phyloP scores from a whole-genome alignment of 495 filamentous ascomycete species.

The Talaromyces ruber region DNA sequence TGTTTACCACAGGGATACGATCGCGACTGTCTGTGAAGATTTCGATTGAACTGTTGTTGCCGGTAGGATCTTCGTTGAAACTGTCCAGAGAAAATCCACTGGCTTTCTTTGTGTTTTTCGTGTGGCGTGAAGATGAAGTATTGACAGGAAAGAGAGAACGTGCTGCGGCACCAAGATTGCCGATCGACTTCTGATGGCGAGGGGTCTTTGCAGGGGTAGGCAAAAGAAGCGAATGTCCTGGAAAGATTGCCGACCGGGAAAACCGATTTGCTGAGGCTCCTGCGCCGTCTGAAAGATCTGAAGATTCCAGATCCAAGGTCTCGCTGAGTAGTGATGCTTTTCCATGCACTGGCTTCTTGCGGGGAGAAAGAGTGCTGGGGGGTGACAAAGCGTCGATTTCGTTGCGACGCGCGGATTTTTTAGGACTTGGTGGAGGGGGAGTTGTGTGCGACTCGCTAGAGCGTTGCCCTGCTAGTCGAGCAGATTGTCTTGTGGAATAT shows the following conservation, averaged over 20 bases:
- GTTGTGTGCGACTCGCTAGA: conserved; percentile 24
- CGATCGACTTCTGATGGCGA: conserved; percentile 54
- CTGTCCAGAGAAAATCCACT: conserved; percentile 62
- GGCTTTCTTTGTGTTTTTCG: conserved; percentile 45
- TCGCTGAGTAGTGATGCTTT: neutral
- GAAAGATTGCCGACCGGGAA: conserved; percentile 14
- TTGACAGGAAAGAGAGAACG: conserved; percentile 67
- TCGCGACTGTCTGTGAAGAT: conserved; percentile 91
- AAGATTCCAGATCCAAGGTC: conserved; percentile 7
- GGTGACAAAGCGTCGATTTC: conserved; percentile 6
- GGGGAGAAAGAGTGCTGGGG: conserved; percentile 28
- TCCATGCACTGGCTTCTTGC: conserved; percentile 34
- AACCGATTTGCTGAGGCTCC: conserved; percentile 10
- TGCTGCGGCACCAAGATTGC: conserved; percentile 54
- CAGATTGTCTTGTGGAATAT: conserved; percentile 44
- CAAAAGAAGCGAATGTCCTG: conserved; percentile 42
- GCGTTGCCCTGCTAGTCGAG: conserved; percentile 37
- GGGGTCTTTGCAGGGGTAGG: conserved; percentile 92
- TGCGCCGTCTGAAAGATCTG: conserved; percentile 15
- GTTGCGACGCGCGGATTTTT: conserved; percentile 5
- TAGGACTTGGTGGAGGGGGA: conserved; percentile 25
- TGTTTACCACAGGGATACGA: conserved; percentile 64
- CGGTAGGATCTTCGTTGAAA: conserved; percentile 46
- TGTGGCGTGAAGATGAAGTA: conserved; percentile 24
- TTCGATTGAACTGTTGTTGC: conserved; percentile 47